These are phyloP conservation scores for Sphagnum magellanicum DNA, from an alignment of 228 moss, liverwort and hornwort genomes.

Conservation along the genomic window DNA sequence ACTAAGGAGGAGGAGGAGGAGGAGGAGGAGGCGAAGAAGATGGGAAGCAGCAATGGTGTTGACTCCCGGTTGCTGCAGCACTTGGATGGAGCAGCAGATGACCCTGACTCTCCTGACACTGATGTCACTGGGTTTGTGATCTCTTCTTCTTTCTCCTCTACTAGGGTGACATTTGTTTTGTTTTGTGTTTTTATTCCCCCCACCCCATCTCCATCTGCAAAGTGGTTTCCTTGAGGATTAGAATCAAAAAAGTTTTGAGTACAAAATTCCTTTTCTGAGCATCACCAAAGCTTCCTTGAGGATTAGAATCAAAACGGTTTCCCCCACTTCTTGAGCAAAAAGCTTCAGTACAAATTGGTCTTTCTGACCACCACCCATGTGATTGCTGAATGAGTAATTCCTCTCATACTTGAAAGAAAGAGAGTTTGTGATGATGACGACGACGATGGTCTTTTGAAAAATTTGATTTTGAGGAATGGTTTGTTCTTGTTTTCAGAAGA, in stretches of 20 bases:
- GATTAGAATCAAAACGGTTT: no score
- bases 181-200: not conserved
- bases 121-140: constrained; percentile 74
- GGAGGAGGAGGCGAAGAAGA: no score
- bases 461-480: no score
- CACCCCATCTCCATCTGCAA: not conserved
- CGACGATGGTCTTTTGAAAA: no score
- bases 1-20: no score
- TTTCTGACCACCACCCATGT: not conserved
- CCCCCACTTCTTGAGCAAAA: no score
- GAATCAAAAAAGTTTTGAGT: no score
- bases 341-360: no score
- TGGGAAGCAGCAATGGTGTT: constrained; percentile 32
- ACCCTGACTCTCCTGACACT: constrained; percentile 82
- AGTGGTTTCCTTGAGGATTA: not conserved
- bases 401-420: no score
- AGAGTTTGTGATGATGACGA: not conserved
- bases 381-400: not conserved
- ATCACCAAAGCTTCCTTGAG: no score
- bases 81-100: constrained; percentile 47
- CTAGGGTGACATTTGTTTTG: not conserved
- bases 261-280: no score
- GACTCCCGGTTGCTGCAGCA: constrained; percentile 58
- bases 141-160: not conserved
- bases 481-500: no score